Base-by-base conservation (phyloP, 2,329 filamentous ascomycete species). In the Hypoxylon sp. region DNA sequence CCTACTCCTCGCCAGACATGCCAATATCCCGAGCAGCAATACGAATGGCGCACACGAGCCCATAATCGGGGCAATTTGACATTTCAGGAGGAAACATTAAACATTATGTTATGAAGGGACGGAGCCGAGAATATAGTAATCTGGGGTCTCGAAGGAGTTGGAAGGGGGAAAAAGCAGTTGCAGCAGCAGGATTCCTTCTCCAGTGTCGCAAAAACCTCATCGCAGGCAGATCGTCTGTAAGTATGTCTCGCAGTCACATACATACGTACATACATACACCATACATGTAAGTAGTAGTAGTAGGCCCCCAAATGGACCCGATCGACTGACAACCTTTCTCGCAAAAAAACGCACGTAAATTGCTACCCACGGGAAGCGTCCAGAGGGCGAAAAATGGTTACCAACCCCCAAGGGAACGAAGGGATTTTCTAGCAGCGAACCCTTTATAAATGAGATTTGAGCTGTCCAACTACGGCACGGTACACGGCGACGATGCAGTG, bases 1-100 rank as follows among this genome's bases (percentile, higher is more conserved):
- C 29, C 25, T 55, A 27, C 25, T 53, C 23, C 43, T 41, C 37
- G 59, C 63, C 45, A 63, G 46, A 44, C 46, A 57, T 60, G 57
- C 63, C 59, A 60, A 63, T 55, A 62, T 55, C 60, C 60, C 59
- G 54, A 66, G 56, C 55, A 66, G 57, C 57, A 64, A 57, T 55
- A 57, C 54, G 30, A 61, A 52, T 56, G 59, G 56, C 50, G 45
- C 52, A 41, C 60, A 65, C 62, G 51, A 54, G 57, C 63, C 61
- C 62, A 65, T 64, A 63, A 67, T 67, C 58, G 60, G 55, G 63
- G 56, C 56, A 53, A 42, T 37, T 59, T 48, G 48, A 61, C 47
- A 57, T 57, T 40, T 63, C 59, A 63, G 55, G 50, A 55, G 37
- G 52, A 53, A 54, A 51, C 19, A 48, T 59, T 53, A 51, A 59